Evolutionary conservation across 2,329 filamentous ascomycete genomes (phyloP).

Genomic region (Helminthosporium solani): DNA sequence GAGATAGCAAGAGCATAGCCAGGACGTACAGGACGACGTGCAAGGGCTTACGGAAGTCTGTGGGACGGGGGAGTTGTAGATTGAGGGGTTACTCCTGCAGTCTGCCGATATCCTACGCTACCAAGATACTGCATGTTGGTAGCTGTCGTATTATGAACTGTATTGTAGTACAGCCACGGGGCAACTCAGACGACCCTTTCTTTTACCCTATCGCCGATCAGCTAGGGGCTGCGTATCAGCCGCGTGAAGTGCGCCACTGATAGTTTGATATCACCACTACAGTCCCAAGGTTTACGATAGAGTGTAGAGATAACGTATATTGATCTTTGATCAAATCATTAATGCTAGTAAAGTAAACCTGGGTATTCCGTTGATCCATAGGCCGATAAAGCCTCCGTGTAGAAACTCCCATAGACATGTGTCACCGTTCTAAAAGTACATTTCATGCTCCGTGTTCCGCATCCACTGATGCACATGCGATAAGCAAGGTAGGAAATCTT

Average conservation of each 20-base stretch:
- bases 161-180: background rate
- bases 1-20: background rate
- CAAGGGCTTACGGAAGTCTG: background rate
- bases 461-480: constrained; percentile 38
- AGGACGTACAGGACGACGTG: background rate
- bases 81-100: constrained; percentile 5
- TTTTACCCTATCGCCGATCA: background rate
- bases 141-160: background rate
- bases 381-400: constrained; percentile 8
- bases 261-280: constrained; percentile 6
- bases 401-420: constrained; percentile 13
- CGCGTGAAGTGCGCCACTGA: background rate
- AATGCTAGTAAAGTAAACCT: constrained; percentile 10
- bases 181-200: background rate
- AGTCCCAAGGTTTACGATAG: constrained; percentile 3
- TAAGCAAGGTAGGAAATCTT: constrained; percentile 24
- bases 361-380: constrained; percentile 22
- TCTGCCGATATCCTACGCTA: constrained; percentile 1
- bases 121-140: constrained; percentile 3
- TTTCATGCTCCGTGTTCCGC: constrained; percentile 23
- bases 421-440: constrained; percentile 18
- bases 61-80: background rate
- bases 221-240: background rate
- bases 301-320: background rate
- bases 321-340: constrained; percentile 17